Percentiles rank a stretch among this genome's conserved stretches.
Conservation (phyloP, 1,139 yeast species). For the Diutina scorzettiae region DNA sequence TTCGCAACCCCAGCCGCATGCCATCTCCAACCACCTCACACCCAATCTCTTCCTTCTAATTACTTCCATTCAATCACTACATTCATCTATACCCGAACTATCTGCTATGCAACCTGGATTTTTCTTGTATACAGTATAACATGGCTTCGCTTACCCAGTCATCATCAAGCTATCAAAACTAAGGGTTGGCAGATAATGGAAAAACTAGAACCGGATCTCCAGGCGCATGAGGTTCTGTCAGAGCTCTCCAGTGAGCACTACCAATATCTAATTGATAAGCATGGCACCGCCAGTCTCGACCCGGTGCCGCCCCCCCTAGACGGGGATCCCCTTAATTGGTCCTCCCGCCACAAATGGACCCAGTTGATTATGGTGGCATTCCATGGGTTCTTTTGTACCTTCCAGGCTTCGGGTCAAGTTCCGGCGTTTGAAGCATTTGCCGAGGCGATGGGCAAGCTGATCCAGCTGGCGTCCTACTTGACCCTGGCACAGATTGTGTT, state of each 20-base stretch:
- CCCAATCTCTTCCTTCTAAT: no score
- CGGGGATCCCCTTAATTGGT: constrained; percentile 1
- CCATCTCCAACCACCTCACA: no score
- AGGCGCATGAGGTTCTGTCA: neutral
- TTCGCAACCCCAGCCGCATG: no score
- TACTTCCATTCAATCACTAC: no score
- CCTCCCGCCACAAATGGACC: neutral
- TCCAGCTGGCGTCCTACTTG: neutral
- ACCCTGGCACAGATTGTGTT: constrained; percentile 4
- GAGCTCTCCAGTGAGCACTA: neutral
- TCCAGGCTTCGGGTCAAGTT: constrained; percentile 3
- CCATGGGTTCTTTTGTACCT: constrained; percentile 4
- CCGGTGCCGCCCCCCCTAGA: neutral
- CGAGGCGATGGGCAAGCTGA: neutral
- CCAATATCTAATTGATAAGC: neutral
- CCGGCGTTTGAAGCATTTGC: constrained; percentile 1
- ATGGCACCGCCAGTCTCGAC: constrained; percentile 1
- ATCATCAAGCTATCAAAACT: no score
- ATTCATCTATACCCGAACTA: no score
- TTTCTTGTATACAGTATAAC: no score
- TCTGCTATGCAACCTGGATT: no score
- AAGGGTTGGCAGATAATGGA: neutral
- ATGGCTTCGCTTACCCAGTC: no score
- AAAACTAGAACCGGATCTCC: neutral
- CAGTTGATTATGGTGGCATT: constrained; percentile 2